Conservation (phyloP, 2,329 filamentous ascomycete genomes). For the Calonectria henricotiae region DNA sequence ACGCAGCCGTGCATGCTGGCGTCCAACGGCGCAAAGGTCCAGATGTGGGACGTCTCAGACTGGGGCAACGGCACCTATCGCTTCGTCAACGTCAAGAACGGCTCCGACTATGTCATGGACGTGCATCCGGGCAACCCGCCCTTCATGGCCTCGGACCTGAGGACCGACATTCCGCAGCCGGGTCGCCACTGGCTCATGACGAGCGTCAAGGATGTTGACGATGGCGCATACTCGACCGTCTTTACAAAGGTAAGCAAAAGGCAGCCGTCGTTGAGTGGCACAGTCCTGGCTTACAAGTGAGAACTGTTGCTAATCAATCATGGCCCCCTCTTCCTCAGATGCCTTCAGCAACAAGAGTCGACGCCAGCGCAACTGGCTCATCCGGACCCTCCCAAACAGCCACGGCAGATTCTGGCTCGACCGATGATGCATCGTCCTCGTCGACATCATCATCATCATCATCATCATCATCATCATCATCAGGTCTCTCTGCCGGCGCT, state of each 20-base stretch:
- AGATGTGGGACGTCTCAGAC: constrained; percentile 57
- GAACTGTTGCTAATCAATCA: background rate
- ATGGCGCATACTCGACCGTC: constrained; percentile 56
- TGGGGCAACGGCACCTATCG: constrained; percentile 54
- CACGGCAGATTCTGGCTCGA: constrained; percentile 15
- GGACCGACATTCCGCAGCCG: constrained; percentile 47
- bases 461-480: constrained; percentile 17
- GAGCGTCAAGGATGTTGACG: constrained; percentile 53
- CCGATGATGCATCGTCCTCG: background rate
- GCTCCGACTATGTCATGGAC: constrained; percentile 55
- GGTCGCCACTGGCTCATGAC: constrained; percentile 58
- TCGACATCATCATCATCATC: constrained; percentile 20
- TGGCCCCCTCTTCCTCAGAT: background rate
- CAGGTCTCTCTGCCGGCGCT: constrained; percentile 52
- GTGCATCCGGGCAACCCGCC: constrained; percentile 54
- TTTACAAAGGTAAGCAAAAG: constrained; percentile 51
- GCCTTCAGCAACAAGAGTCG: constrained; percentile 23
- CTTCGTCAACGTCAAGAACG: constrained; percentile 56
- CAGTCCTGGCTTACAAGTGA: background rate
- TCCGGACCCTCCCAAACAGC: constrained; percentile 25
- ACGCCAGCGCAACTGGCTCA: constrained; percentile 35
- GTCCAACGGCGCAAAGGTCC: constrained; percentile 49
- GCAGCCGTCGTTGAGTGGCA: background rate
- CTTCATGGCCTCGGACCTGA: constrained; percentile 54
- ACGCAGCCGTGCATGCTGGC: constrained; percentile 54